Percentiles rank a stretch among this genome's conserved stretches.
These are phyloP conservation scores for Colletotrichum echinochloae DNA, from an alignment of 2,329 filamentous ascomycete genomes.

Conservation along the genomic window DNA sequence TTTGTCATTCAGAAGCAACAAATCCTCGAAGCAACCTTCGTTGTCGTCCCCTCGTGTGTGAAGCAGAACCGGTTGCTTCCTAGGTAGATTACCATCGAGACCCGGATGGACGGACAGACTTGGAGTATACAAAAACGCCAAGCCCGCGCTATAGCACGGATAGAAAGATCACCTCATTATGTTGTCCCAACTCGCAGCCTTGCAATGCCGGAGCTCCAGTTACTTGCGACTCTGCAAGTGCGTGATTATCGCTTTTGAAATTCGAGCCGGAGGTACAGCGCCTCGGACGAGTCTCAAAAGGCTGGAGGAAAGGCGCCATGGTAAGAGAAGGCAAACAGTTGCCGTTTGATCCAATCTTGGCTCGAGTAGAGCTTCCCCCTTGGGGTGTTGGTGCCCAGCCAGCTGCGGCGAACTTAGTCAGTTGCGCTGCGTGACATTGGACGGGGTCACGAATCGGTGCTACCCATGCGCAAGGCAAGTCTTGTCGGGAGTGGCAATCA, in stretches of 20 bases:
- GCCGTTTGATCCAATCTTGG: conserved; percentile 37
- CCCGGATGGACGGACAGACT: neutral
- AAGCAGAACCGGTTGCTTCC: neutral
- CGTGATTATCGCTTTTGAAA: conserved; percentile 4
- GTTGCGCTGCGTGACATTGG: conserved; percentile 1
- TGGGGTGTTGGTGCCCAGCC: neutral
- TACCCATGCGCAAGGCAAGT: conserved; percentile 4
- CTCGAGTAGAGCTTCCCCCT: conserved; percentile 32
- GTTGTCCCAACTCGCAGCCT: neutral
- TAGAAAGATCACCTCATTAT: conserved; percentile 2
- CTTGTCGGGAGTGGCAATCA: conserved; percentile 2
- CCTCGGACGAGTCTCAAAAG: conserved; percentile 18
- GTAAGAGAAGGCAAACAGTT: conserved; percentile 30
- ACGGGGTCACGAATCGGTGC: conserved; percentile 4
- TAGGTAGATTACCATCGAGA: neutral
- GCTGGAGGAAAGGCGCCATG: neutral
- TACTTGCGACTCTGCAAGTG: conserved; percentile 2
- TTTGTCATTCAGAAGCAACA: neutral
- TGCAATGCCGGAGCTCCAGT: conserved; percentile 3
- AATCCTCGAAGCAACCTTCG: neutral
- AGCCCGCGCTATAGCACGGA: neutral
- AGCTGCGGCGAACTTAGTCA: conserved; percentile 32
- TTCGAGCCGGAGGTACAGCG: conserved; percentile 18
- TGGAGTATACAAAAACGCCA: conserved; percentile 10
- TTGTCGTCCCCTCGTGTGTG: neutral